Evolutionary conservation across 306 rosid species (phyloP).

Genomic region (Sesbania bispinosa): DNA sequence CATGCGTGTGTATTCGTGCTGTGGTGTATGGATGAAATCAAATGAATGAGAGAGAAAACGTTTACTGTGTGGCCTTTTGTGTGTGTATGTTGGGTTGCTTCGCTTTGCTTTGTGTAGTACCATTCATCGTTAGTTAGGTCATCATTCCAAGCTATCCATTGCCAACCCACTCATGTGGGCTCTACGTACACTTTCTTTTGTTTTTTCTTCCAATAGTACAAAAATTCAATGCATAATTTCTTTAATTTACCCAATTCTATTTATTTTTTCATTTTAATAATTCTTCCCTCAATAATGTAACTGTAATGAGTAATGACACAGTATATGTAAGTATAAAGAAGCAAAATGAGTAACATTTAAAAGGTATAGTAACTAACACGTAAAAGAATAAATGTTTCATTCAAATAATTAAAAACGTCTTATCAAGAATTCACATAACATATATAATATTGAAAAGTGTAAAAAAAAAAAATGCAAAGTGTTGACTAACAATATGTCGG

Average conservation of each 20-base stretch:
- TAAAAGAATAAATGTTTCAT: conserved; percentile 23
- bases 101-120: too few species aligned
- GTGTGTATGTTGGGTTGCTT: conserved; percentile 10
- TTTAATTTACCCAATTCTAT: too few species aligned
- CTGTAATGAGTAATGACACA: background rate
- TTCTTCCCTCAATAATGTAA: background rate
- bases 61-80: background rate
- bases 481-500: conserved; percentile 36
- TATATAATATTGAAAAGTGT: background rate
- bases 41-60: too few species aligned
- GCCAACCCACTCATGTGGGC: conserved; percentile 44
- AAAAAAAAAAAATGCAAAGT: background rate
- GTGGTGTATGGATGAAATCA: too few species aligned
- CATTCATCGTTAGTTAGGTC: conserved; percentile 41
- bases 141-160: conserved; percentile 43
- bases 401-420: background rate
- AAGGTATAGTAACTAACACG: background rate
- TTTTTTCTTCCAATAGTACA: conserved; percentile 5
- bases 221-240: conserved; percentile 26
- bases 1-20: conserved; percentile 15
- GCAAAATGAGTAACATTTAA: background rate
- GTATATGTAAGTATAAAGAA: background rate
- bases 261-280: too few species aligned
- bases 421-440: background rate
- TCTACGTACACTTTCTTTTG: conserved; percentile 32